These are phyloP conservation scores for Petunia axillaris DNA, from an alignment of 257 asterid genomes.

Conservation along the genomic window DNA sequence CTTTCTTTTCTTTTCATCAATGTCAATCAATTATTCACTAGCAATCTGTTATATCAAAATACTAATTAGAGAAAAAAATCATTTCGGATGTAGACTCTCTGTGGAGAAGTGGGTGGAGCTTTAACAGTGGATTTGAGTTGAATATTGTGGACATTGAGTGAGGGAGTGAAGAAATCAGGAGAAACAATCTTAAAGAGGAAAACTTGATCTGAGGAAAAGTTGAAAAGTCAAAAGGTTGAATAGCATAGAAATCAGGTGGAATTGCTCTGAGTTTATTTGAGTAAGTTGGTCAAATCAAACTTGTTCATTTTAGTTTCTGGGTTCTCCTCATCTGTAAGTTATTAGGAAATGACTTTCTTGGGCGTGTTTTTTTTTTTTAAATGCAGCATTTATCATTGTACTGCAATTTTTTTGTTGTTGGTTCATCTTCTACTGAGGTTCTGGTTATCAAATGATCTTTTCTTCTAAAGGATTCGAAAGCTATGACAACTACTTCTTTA, in stretches of 20 bases:
- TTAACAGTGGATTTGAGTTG: background rate
- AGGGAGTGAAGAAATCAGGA: constrained; percentile 11
- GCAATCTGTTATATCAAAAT: background rate
- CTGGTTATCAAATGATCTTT: background rate
- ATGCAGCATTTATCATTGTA: background rate
- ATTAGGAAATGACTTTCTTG: background rate
- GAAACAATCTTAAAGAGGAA: constrained; percentile 13
- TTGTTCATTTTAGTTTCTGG: background rate
- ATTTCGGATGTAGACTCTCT: background rate
- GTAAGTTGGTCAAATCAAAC: background rate
- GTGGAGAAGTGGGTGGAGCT: background rate
- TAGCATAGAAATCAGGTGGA: background rate
- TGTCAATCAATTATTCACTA: background rate
- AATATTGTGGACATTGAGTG: background rate
- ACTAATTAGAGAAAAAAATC: background rate
- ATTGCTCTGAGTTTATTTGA: background rate
- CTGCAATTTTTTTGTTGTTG: background rate
- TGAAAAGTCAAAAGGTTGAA: constrained; percentile 16
- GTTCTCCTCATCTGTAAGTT: background rate
- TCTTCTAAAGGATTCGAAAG: background rate
- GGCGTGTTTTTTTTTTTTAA: background rate
- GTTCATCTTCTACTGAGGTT: background rate
- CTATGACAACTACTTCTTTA: background rate
- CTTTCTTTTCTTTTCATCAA: background rate
- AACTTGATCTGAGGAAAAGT: background rate